Percentiles rank a stretch among this genome's conserved stretches.
Evolutionary conservation across 805 yeast genomes (phyloP).

Genomic region (Saccharomycopsis sp.): DNA sequence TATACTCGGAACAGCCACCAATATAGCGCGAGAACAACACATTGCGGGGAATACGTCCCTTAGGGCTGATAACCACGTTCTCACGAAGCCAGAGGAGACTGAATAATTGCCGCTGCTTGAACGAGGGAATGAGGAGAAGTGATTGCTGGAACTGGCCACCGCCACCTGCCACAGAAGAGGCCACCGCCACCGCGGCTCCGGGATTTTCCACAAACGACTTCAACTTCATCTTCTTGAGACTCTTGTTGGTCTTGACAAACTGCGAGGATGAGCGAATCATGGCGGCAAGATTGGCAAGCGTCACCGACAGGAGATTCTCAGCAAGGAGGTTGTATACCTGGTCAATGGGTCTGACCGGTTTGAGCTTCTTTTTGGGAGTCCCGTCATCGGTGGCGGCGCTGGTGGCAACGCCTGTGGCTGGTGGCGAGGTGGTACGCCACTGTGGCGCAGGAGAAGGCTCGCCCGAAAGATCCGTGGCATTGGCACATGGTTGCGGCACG

Average conservation of each 20-base stretch:
- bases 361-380: neutral
- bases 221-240: neutral
- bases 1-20: constrained; percentile 46
- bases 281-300: neutral
- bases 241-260: neutral
- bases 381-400: neutral
- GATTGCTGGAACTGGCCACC: constrained; percentile 24
- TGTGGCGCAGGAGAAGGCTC: neutral
- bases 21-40: constrained; percentile 64
- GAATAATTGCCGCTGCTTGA: constrained; percentile 52
- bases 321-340: neutral
- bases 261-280: neutral
- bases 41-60: constrained; percentile 57
- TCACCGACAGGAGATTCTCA: neutral
- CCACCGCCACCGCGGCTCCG: neutral
- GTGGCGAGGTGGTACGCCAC: neutral
- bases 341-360: neutral
- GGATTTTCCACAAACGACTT: neutral
- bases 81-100: constrained; percentile 77
- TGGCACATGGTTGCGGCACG: neutral
- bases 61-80: constrained; percentile 45
- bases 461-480: neutral
- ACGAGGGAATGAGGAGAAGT: constrained; percentile 26
- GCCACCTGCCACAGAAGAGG: neutral
- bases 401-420: neutral